These are phyloP conservation scores for Carex parvula DNA, from an alignment of 176 grass and related monocot genomes.

Conservation along the genomic window DNA sequence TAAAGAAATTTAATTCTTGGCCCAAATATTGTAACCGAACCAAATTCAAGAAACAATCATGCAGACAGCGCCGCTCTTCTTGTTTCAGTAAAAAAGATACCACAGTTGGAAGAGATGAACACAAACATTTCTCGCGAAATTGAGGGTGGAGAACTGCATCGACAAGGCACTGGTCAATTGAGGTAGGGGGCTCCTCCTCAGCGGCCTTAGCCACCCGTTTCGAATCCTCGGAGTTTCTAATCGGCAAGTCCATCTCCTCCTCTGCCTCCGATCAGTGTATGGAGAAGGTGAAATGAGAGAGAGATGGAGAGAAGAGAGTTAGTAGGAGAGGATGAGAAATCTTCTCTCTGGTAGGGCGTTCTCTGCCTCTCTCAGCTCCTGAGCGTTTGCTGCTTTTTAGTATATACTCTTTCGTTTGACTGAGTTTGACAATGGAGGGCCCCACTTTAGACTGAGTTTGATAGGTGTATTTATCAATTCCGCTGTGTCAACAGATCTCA, in stretches of 20 bases:
- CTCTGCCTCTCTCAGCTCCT: neutral
- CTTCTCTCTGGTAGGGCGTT: neutral
- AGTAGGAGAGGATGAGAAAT: neutral
- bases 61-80: neutral
- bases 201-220: neutral
- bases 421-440: neutral
- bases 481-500: too few species aligned
- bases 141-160: slow-evolving; percentile 23
- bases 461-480: neutral
- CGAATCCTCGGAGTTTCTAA: neutral
- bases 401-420: neutral
- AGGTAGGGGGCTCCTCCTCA: neutral
- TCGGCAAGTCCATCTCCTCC: neutral
- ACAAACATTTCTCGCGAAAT: slow-evolving; percentile 12
- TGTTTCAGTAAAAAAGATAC: slow-evolving; percentile 1
- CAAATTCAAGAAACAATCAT: neutral
- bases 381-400: too few species aligned
- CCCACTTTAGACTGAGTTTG: neutral
- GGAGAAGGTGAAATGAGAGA: neutral
- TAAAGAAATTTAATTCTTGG: neutral
- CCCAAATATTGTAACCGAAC: neutral
- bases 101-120: neutral
- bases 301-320: neutral
- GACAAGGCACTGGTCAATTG: neutral
- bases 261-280: neutral